Evolutionary conservation across 176 grass and related monocot genomes (phyloP).

Genomic region (Lolium rigidum): DNA sequence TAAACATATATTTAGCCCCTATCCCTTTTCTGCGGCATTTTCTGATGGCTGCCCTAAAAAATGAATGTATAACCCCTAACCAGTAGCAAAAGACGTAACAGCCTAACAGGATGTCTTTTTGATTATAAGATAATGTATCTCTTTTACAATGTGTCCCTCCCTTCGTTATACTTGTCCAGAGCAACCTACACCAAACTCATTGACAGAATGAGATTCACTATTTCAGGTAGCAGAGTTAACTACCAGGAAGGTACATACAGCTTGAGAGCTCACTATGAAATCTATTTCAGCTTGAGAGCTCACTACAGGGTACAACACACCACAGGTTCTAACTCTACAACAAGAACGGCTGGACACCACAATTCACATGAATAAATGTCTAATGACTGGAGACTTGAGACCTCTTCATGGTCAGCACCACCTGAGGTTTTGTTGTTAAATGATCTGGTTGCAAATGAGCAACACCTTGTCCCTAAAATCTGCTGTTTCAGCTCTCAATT

Average conservation of each 20-base stretch:
- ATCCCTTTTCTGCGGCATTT: neutral
- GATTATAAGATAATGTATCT: neutral
- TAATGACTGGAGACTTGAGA: neutral
- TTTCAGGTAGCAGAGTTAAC: slow-evolving; percentile 29
- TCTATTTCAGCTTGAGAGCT: slow-evolving; percentile 25
- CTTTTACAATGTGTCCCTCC: neutral
- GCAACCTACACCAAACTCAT: neutral
- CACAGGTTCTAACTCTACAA: slow-evolving; percentile 39
- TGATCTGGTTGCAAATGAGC: slow-evolving; percentile 17
- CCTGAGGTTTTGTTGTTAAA: slow-evolving; percentile 32
- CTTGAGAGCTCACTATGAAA: slow-evolving; percentile 8
- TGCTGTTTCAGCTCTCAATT: slow-evolving; percentile 49
- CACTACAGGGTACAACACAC: slow-evolving; percentile 32
- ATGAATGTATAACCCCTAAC: neutral
- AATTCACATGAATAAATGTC: slow-evolving; percentile 42
- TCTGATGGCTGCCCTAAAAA: neutral
- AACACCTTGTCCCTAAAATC: slow-evolving; percentile 15
- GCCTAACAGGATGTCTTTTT: neutral
- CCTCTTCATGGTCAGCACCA: slow-evolving; percentile 30
- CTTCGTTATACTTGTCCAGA: neutral
- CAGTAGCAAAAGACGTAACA: neutral
- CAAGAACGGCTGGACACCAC: slow-evolving; percentile 15
- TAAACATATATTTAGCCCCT: neutral
- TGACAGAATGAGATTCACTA: slow-evolving; percentile 3
- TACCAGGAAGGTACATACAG: slow-evolving; percentile 36